These are phyloP conservation scores for Verticillium albo-atrum DNA, from an alignment of 2,329 filamentous ascomycete species.

Conservation along the genomic window DNA sequence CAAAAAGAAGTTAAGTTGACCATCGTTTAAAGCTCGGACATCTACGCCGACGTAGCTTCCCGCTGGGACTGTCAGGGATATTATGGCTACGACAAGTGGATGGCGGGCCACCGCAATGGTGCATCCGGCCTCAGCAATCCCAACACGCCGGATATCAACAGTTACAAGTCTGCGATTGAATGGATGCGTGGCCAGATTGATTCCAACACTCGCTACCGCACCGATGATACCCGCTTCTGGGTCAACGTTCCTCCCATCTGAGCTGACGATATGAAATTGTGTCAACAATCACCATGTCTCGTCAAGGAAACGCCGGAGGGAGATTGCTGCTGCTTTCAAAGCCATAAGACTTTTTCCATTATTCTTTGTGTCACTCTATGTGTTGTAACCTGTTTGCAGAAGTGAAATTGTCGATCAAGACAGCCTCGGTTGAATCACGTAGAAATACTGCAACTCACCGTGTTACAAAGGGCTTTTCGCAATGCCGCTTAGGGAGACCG, in stretches of 20 bases:
- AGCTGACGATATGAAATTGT: too few species aligned
- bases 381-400: too few species aligned
- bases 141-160: slow-evolving; percentile 8
- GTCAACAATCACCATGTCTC: too few species aligned
- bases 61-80: slow-evolving; percentile 12
- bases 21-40: slow-evolving; percentile 4
- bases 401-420: too few species aligned
- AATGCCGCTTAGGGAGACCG: too few species aligned
- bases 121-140: slow-evolving; percentile 9
- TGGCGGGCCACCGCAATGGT: slow-evolving; percentile 12
- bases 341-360: too few species aligned
- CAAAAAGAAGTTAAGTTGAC: background rate
- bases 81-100: slow-evolving; percentile 11
- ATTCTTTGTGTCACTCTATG: too few species aligned
- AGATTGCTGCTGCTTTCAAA: too few species aligned
- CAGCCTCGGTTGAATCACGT: too few species aligned
- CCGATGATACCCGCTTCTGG: slow-evolving; percentile 12
- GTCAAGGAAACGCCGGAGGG: too few species aligned
- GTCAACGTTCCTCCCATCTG: slow-evolving; percentile 14
- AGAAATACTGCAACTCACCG: too few species aligned
- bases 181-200: slow-evolving; percentile 13
- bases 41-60: slow-evolving; percentile 9
- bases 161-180: slow-evolving; percentile 7
- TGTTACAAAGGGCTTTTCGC: too few species aligned
- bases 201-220: slow-evolving; percentile 8